These are phyloP conservation scores for Stachybotrys chartarum DNA, from an alignment of 2,329 filamentous ascomycete species.

Conservation along the genomic window DNA sequence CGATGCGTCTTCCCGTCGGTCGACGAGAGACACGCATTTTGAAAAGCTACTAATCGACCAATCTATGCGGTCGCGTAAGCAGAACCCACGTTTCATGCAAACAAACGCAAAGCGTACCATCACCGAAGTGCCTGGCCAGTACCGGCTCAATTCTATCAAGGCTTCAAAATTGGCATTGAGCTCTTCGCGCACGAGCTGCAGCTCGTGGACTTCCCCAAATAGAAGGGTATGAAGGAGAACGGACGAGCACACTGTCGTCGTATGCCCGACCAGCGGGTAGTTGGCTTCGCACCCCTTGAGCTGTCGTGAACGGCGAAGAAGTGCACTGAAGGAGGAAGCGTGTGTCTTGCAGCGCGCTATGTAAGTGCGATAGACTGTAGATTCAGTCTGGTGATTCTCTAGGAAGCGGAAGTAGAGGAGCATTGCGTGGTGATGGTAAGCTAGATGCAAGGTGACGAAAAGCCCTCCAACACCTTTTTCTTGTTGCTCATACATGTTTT, in stretches of 20 bases:
- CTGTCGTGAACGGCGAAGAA: constrained; percentile 9
- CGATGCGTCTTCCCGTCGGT: constrained; percentile 5
- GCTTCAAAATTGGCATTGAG: constrained; percentile 11
- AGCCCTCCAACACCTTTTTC: no score
- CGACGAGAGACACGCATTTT: constrained; percentile 9
- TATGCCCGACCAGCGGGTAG: constrained; percentile 11
- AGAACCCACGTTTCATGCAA: not conserved
- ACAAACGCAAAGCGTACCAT: constrained; percentile 4
- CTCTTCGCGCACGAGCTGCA: constrained; percentile 2
- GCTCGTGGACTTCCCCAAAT: constrained; percentile 7
- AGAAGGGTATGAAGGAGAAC: constrained; percentile 11
- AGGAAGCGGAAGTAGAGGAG: constrained; percentile 30
- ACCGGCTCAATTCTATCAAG: constrained; percentile 8
- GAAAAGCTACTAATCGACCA: constrained; percentile 8
- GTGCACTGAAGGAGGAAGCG: constrained; percentile 16
- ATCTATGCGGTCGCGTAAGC: constrained; percentile 4
- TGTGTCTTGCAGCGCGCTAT: constrained; percentile 17
- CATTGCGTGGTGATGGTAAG: constrained; percentile 6
- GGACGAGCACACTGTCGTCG: constrained; percentile 11
- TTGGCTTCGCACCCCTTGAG: constrained; percentile 5
- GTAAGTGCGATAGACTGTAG: not conserved
- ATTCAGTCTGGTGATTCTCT: constrained; percentile 9
- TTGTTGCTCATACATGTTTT: no score
- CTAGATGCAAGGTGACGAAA: no score
- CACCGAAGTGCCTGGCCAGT: constrained; percentile 7